A percentile compares a stretch with the other conserved stretches of the same genome.
Evolutionary conservation across 2,329 filamentous ascomycete species (phyloP).

Genomic region (Venturia aucupariae): DNA sequence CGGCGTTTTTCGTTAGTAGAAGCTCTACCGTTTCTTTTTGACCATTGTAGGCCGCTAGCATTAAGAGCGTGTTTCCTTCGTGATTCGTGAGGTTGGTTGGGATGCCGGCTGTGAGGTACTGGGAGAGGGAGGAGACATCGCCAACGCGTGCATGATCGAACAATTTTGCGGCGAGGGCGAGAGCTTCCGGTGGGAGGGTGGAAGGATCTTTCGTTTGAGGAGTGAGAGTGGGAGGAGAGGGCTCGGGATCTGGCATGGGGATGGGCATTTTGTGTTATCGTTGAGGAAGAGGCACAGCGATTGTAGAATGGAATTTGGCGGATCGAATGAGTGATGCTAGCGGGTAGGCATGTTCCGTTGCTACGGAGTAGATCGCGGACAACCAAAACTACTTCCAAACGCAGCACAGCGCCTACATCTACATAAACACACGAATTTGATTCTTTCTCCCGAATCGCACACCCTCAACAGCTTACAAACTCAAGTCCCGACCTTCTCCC

Average conservation of each 20-base stretch:
- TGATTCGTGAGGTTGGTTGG: conserved; percentile 63
- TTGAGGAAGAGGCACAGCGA: not conserved
- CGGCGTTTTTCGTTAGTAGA: conserved; percentile 53
- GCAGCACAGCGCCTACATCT: not conserved
- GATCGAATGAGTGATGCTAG: no score
- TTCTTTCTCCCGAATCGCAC: no score
- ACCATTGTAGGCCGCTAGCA: conserved; percentile 64
- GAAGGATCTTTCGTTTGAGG: not conserved
- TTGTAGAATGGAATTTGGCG: not conserved
- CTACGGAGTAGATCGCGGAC: not conserved
- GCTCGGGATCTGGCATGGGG: not conserved
- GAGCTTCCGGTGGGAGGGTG: conserved; percentile 50
- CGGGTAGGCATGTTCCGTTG: no score
- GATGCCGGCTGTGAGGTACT: conserved; percentile 56
- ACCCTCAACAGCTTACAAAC: not conserved
- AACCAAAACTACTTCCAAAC: not conserved
- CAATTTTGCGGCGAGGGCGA: conserved; percentile 56
- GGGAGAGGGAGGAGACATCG: conserved; percentile 47
- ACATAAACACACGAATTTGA: not conserved
- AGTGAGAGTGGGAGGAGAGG: not conserved
- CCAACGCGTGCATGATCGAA: conserved; percentile 58
- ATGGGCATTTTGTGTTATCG: not conserved
- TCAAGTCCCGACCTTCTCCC: not conserved
- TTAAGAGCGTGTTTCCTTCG: conserved; percentile 64
- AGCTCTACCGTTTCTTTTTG: conserved; percentile 52